These are phyloP conservation scores for Colletotrichum theobromicola DNA, from an alignment of 2,329 filamentous ascomycete species.

Conservation along the genomic window DNA sequence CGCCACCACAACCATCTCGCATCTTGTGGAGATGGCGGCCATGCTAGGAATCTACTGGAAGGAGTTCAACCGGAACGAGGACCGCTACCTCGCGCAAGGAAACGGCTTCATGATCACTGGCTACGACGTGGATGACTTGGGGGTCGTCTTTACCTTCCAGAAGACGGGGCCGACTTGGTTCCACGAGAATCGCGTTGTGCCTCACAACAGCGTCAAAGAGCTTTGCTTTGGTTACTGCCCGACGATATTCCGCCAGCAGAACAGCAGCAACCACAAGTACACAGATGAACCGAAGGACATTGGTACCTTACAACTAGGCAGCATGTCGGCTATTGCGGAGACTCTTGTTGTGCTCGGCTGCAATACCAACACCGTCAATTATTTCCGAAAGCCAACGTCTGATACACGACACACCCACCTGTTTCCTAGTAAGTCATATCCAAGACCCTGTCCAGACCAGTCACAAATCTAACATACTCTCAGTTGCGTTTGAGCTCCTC, in stretches of 20 bases:
- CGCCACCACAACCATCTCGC: conserved; percentile 39
- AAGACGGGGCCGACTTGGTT: conserved; percentile 41
- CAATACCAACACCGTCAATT: conserved; percentile 35
- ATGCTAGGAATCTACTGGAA: conserved; percentile 47
- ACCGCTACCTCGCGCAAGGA: conserved; percentile 40
- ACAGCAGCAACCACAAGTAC: conserved; percentile 13
- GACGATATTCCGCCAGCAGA: conserved; percentile 36
- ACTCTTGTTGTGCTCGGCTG: conserved; percentile 45
- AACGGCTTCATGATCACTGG: conserved; percentile 40
- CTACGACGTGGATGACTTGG: conserved; percentile 35
- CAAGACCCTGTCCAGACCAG: rapidly evolving
- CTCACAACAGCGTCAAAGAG: conserved; percentile 39
- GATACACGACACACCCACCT: conserved; percentile 25
- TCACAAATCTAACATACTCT: neutral
- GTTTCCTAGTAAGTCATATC: conserved; percentile 24
- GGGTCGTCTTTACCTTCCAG: conserved; percentile 43
- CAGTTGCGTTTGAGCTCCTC: conserved; percentile 43
- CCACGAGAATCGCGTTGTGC: conserved; percentile 39
- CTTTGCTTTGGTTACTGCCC: conserved; percentile 45
- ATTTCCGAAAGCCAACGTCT: conserved; percentile 27
- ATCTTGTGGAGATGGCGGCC: conserved; percentile 39
- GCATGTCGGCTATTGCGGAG: conserved; percentile 34
- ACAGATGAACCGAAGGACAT: conserved; percentile 25
- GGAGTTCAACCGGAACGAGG: conserved; percentile 39
- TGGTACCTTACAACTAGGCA: conserved; percentile 22